A percentile compares a stretch with the other conserved stretches of the same genome.
These are phyloP conservation scores for Exsudoporus frostii DNA, from an alignment of 768 basidiomycete genomes.

Conservation along the genomic window DNA sequence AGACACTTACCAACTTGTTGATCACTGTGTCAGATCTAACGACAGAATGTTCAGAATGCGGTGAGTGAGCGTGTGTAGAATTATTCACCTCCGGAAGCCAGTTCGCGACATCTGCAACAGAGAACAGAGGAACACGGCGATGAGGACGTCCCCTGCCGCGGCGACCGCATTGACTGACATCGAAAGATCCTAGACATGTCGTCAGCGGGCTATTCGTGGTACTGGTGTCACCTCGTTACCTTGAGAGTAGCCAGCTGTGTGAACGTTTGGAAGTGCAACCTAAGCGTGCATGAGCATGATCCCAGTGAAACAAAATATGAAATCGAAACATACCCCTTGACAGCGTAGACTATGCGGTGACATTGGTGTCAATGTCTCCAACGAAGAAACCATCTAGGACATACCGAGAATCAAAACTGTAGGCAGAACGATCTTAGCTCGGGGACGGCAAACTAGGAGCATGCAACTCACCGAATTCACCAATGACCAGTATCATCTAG, in stretches of 20 bases:
- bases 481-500: constrained; percentile 35
- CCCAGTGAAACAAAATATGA: not conserved
- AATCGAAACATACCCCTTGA: constrained; percentile 33
- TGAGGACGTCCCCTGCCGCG: constrained; percentile 49
- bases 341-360: constrained; percentile 32
- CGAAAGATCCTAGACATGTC: constrained; percentile 34
- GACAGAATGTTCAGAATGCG: not conserved
- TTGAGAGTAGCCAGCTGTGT: constrained; percentile 44
- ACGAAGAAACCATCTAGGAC: constrained; percentile 6
- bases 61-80: not conserved
- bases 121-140: constrained; percentile 45
- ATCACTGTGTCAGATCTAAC: constrained; percentile 51
- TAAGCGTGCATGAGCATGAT: constrained; percentile 21
- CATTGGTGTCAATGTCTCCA: constrained; percentile 2
- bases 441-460: too few relatives aligned
- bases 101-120: constrained; percentile 50
- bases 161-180: constrained; percentile 57
- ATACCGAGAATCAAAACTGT: constrained; percentile 36
- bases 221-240: constrained; percentile 21
- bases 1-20: constrained; percentile 37
- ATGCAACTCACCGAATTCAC: constrained; percentile 38
- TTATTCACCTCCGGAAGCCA: constrained; percentile 44
- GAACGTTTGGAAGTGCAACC: constrained; percentile 45
- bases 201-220: not conserved
- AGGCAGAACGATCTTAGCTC: constrained; percentile 6